These are phyloP conservation scores for Mercurialis annua DNA, from an alignment of 345 rosid species.

Conservation along the genomic window DNA sequence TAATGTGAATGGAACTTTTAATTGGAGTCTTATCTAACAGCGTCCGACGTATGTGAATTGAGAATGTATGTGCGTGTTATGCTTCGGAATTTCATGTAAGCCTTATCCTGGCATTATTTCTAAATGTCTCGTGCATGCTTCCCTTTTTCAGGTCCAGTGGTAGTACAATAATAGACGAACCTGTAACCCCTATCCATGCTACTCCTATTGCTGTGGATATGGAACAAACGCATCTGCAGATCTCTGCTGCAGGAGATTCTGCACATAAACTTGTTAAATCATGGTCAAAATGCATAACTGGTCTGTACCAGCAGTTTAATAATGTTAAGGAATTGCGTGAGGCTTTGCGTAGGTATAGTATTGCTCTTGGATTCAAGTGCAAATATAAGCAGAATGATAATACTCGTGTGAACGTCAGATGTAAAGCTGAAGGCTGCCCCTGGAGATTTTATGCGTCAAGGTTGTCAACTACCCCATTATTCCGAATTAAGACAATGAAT, in stretches of 20 bases:
- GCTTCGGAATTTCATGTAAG: neutral
- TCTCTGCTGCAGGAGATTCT: neutral
- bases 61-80: constrained; percentile 13
- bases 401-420: constrained; percentile 27
- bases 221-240: neutral
- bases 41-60: constrained; percentile 1
- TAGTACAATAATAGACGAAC: constrained; percentile 23
- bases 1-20: neutral
- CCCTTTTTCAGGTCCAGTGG: constrained; percentile 29
- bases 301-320: constrained; percentile 31
- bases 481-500: constrained; percentile 22
- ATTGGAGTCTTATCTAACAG: neutral
- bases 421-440: constrained; percentile 28
- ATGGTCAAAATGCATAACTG: constrained; percentile 33
- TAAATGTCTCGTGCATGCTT: neutral
- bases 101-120: constrained; percentile 4
- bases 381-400: constrained; percentile 25
- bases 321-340: constrained; percentile 26
- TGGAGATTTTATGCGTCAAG: constrained; percentile 28
- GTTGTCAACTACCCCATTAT: constrained; percentile 21
- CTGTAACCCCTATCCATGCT: constrained; percentile 20
- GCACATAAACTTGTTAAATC: constrained; percentile 27
- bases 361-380: constrained; percentile 28
- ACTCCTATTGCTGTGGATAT: constrained; percentile 12
- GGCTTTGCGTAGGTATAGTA: constrained; percentile 23